Evolutionary conservation across 1,284 basidiomycete genomes (phyloP), one percentile per base, ranked within the genome.

Genomic region (Tranzscheliella williamsii): DNA sequence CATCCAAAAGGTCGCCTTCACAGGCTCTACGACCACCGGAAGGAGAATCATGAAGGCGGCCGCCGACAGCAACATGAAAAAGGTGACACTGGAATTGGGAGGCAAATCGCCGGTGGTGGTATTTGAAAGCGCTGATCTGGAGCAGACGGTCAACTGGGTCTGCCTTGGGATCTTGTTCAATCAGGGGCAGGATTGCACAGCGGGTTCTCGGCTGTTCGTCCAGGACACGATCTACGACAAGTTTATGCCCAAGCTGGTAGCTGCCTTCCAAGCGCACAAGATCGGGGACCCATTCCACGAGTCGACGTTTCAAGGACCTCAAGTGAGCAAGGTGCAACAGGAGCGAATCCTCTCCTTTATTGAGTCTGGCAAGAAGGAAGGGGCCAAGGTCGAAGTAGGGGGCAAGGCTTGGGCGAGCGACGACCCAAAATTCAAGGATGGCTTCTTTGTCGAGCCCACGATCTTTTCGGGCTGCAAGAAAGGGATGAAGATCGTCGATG

Each of bases 281-380:
- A 53, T 54, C 5, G 42, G 89, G 31, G 86, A 92, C 78, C 90
- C 91, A 6, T 94, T 95, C 82, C 79, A 78, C n/a, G 69, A 78
- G 2, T 83, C 82, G 22, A 84, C 85, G 1, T 84, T 86, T 80
- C 90, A 92, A 73, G 91, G 91, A 27, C 90, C 92, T 16, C 89
- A 91, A 79, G 87, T 93, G 46, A 89, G 85, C 21, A 47, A 65
- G 27, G 45, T 50, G 21, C 92, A 96, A 78, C 89, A 88, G 69
- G 89, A 96, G 76, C 87, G 90, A 65, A 87, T 93, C 79, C 88
- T 91, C 86, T 82, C 81, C 36, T 92, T 90, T 83, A 92, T 96
- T 79, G 79, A 91, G 49, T 85, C 85, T n/a, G 93, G 92, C 20
- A 89, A 87, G 80, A 67, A 84, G 32, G 91, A 91, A 47, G 92